phyloP scores from a whole-genome alignment of 2,329 filamentous ascomycete genomes.

The Colletotrichum agaves region DNA sequence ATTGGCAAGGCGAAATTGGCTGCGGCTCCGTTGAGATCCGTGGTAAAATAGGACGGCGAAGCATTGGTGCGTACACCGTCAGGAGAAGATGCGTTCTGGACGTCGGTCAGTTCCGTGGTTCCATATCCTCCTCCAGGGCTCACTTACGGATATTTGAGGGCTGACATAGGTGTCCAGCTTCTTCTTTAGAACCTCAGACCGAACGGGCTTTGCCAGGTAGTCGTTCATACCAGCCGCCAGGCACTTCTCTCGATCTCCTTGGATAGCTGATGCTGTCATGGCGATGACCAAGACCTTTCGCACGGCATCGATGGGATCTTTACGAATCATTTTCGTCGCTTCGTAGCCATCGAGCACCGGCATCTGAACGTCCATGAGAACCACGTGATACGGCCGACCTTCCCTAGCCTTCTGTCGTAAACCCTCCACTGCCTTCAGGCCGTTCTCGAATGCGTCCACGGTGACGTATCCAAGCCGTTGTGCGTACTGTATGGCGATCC shows the following conservation, averaged over 20 bases:
- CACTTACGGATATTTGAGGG: constrained; percentile 42
- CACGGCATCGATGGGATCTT: constrained; percentile 80
- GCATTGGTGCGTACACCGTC: constrained; percentile 28
- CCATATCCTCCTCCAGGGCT: not conserved
- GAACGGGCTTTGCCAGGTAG: constrained; percentile 95
- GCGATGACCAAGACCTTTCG: constrained; percentile 91
- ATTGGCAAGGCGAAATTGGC: constrained; percentile 37
- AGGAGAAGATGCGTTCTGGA: constrained; percentile 11
- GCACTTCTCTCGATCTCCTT: constrained; percentile 94
- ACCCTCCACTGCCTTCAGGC: constrained; percentile 86
- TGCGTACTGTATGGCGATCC: constrained; percentile 92
- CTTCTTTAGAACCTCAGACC: constrained; percentile 84
- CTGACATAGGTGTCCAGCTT: constrained; percentile 75
- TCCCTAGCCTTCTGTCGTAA: constrained; percentile 78
- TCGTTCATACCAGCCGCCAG: constrained; percentile 98
- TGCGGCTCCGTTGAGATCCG: constrained; percentile 38
- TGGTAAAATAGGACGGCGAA: constrained; percentile 37
- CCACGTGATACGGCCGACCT: constrained; percentile 84
- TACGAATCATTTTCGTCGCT: constrained; percentile 84
- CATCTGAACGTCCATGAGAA: constrained; percentile 98
- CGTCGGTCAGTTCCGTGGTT: constrained; percentile 1
- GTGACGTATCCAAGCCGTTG: constrained; percentile 82
- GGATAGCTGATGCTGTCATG: constrained; percentile 96
- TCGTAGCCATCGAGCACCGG: constrained; percentile 93
- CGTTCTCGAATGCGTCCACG: constrained; percentile 91